phyloP scores from a whole-genome alignment of 2,329 filamentous ascomycete genomes.

The Trichoderma asperellum region DNA sequence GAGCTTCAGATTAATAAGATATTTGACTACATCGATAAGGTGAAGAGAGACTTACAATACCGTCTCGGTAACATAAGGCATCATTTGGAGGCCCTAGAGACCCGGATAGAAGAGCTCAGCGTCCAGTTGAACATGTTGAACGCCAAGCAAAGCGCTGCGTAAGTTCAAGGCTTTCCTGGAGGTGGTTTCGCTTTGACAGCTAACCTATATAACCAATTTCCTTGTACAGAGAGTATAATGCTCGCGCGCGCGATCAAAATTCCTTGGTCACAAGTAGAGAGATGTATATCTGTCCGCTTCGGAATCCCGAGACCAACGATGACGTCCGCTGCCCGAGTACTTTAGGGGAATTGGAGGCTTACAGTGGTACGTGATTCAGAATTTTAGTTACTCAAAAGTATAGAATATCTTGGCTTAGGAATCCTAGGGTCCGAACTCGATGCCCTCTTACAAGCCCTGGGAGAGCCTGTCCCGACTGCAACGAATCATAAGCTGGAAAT shows the following conservation, averaged over 20 bases:
- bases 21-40: neutral
- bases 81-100: neutral
- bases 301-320: neutral
- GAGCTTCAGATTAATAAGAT: neutral
- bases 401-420: neutral
- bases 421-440: neutral
- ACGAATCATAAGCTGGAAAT: neutral
- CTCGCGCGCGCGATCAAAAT: neutral
- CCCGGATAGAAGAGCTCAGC: neutral
- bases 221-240: neutral
- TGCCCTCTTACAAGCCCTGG: neutral
- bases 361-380: neutral
- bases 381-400: neutral
- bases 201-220: neutral
- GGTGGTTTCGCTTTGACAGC: neutral
- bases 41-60: neutral
- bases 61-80: neutral
- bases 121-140: neutral
- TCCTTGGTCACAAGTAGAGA: neutral
- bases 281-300: neutral
- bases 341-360: neutral
- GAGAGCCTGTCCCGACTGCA: neutral
- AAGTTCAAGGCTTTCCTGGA: neutral
- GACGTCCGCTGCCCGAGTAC: neutral
- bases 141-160: neutral